A percentile compares a stretch with the other conserved stretches of the same genome.
Evolutionary conservation across 2,329 filamentous ascomycete species (phyloP).

Genomic region (Pseudogymnoascus sp.): DNA sequence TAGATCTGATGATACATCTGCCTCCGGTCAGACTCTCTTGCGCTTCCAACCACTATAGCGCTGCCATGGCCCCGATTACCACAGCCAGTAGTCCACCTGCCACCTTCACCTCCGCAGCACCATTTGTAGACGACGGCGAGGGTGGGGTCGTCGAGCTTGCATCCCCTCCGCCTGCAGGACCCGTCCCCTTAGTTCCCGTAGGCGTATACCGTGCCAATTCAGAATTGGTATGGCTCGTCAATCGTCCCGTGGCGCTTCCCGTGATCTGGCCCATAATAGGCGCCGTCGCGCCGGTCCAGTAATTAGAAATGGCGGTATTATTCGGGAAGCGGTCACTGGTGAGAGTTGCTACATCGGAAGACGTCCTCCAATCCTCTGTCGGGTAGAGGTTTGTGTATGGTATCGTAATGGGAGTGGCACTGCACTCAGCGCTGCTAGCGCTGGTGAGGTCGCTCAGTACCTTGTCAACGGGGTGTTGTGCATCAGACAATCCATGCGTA

Average conservation of each 20-base stretch:
- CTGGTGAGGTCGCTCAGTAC: not conserved
- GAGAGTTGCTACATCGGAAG: not conserved
- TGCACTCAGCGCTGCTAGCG: not conserved
- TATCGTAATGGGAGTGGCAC: not conserved
- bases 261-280: not conserved
- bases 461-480: not conserved
- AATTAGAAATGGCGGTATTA: not conserved
- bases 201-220: not conserved
- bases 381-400: not conserved
- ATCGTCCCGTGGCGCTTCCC: not conserved
- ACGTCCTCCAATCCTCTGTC: too few relatives aligned
- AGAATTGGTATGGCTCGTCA: not conserved
- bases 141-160: not conserved
- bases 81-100: not conserved
- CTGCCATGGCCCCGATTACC: not conserved
- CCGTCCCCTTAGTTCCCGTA: not conserved
- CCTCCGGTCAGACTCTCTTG: too few relatives aligned
- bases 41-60: not conserved
- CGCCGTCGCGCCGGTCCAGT: not conserved
- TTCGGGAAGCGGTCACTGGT: not conserved
- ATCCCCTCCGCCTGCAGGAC: not conserved
- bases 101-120: not conserved
- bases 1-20: too few relatives aligned
- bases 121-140: not conserved
- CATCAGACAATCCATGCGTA: not conserved